phyloP scores from a whole-genome alignment of 306 rosid species.

The Canavalia ensiformis region DNA sequence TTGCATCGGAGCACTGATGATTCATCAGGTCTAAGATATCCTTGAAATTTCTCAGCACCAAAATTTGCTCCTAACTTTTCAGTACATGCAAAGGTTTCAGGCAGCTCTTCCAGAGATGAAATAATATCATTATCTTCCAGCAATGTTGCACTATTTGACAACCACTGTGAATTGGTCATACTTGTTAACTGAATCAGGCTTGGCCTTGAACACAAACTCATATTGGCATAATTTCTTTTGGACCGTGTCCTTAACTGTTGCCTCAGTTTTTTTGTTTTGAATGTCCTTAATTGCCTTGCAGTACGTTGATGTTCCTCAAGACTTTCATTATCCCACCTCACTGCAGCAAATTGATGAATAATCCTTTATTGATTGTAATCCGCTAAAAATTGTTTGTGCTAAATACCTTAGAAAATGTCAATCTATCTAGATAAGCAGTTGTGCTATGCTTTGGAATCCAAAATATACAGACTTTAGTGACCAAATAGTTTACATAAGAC shows the following conservation, averaged over 20 bases:
- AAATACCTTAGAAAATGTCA: conserved; percentile 17
- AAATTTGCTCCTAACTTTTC: conserved; percentile 18
- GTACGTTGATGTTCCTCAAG: conserved; percentile 28
- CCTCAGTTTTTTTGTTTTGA: conserved; percentile 35
- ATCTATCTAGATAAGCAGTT: conserved; percentile 5
- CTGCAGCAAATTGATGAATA: conserved; percentile 42
- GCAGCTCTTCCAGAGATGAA: conserved; percentile 18
- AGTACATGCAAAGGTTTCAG: not conserved
- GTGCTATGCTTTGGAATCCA: not conserved
- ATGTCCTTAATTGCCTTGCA: conserved; percentile 41
- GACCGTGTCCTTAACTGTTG: conserved; percentile 23
- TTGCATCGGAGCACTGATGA: not conserved
- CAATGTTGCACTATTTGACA: not conserved
- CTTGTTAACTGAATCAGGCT: conserved; percentile 2
- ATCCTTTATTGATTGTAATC: conserved; percentile 13
- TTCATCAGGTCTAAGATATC: not conserved
- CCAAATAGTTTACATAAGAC: conserved; percentile 5
- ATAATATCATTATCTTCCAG: conserved; percentile 33
- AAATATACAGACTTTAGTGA: conserved; percentile 7
- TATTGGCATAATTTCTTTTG: conserved; percentile 2
- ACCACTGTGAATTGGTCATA: not conserved
- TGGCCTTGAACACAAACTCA: not conserved
- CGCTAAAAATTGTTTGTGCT: not conserved
- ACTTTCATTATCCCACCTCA: conserved; percentile 13
- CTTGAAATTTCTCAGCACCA: conserved; percentile 18